Evolutionary conservation across 2,329 filamentous ascomycete genomes (phyloP), one percentile per base, ranked within the genome.

Genomic region (Pyricularia grisea): DNA sequence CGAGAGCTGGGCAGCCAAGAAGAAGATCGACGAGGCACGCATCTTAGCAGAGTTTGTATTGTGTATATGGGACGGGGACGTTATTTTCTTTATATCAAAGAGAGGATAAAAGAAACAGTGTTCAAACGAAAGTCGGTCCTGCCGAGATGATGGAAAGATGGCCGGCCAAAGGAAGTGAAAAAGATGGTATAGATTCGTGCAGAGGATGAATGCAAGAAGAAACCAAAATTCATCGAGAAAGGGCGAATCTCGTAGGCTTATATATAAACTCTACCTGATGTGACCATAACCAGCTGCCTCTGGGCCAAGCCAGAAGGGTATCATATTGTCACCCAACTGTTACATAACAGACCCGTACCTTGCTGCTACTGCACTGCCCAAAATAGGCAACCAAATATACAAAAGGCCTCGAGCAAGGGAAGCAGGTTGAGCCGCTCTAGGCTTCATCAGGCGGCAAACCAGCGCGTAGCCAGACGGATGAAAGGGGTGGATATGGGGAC

Each of bases 1-100:
- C 71, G 11, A 75, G 66, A n/a, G 69, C 71, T 74, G 71, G 64
- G 70, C 58, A 68, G 73, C 72, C 30, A 74, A 27, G 36, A 74
- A 20, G 61, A 74, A 63, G 63, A 68, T 72, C 65, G 27, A 65
- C 14, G 71, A 67, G 30, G 73, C 55, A 71, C 72, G 73, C 72
- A 75, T 74, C 25, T 28, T 74, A 70, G 67, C 60, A 25, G 55
- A n/a, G 14, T 14, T 27, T 64, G 5, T 17, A 9, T n/a, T 6
- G 28, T 28, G 6, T n/a, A 28, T 12, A 23, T 14, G 64, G n/a
- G n/a, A 36, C 4, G 28, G 2, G 4, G n/a, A 36, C 14, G 20
- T 7, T 55, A 55, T n/a, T 55, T n/a, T 5, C 7, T 28, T 20
- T 11, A 30, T n/a, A 28, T 25, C 25, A 20, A 20, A 31, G 31